Evolutionary conservation across 1,284 basidiomycete genomes (phyloP), one percentile per base, ranked within the genome.

Genomic region (Singerocomus rubriflavus): DNA sequence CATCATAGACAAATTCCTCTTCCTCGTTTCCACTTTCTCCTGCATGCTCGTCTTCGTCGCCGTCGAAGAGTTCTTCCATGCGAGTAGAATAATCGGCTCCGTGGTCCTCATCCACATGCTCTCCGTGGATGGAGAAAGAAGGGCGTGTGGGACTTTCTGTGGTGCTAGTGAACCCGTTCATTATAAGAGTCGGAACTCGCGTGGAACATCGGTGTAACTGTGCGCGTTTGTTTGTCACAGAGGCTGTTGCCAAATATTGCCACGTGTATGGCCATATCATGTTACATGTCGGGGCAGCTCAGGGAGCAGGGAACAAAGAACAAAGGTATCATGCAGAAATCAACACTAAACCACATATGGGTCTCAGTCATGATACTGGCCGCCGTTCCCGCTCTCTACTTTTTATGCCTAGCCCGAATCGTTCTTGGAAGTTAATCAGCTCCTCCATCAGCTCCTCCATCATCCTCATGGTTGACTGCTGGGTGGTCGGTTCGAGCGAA

Each of bases 401-500:
- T 70, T 84, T 80, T 43, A 71, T 66, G 36, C 80, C 76, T 7
- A 76, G 75, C 25, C 88, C 87, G 73, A 90, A 93, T 46, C 83
- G 79, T 66, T 94, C 91, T 71, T 95, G 92, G 66, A 95, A 95
- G 42, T 71, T 75, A 56, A 92, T 90, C 36, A 95, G 70, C 65
- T 94, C 91, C 62, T 88, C 81, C 80, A 91, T 91, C 6, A 96
- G 73, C 61, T 88, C 87, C 68, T 93, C 91, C 84, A 95, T 89
- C 73, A 90, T 77, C 69, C 81, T 84, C 77, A 88, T 84, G 42
- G 85, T 87, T 52, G 71, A 71, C 42, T 60, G 60, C 25, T 60
- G 54, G 8, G 49, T 31, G 9, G 46, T 37, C 30, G 40, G 38
- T 32, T 56, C 60, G 29, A 51, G 40, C 17, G 48, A 36, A 1